Conservation (phyloP, 2,329 filamentous ascomycete species). For the Trichoderma semiorbis region DNA sequence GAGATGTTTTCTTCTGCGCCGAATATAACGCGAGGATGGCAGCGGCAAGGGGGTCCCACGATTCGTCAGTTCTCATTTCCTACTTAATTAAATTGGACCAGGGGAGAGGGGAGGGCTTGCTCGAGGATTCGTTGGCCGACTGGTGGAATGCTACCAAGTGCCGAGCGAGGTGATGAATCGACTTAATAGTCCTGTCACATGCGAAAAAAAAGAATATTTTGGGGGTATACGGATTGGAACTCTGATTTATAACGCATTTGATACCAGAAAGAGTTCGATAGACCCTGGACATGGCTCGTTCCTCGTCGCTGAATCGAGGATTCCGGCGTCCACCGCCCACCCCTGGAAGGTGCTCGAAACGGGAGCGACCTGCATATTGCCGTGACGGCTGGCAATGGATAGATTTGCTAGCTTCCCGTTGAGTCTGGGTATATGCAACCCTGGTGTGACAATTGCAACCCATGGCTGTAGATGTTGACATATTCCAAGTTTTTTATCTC, state of each 20-base stretch:
- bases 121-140: background rate
- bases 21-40: background rate
- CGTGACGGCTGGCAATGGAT: background rate
- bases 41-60: background rate
- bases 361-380: background rate
- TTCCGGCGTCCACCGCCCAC: background rate
- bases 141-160: background rate
- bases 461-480: background rate
- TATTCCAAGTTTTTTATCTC: background rate
- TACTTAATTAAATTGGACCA: background rate
- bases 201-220: background rate
- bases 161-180: background rate
- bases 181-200: background rate
- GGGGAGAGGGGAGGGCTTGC: background rate
- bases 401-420: background rate
- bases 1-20: background rate
- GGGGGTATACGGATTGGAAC: background rate
- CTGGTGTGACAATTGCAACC: background rate
- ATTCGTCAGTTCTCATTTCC: background rate
- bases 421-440: background rate
- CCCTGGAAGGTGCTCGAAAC: background rate
- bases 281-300: background rate
- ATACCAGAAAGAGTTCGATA: background rate
- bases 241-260: background rate
- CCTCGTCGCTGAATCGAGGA: background rate